Percentiles rank a stretch among this genome's conserved stretches.
Evolutionary conservation across 1,139 yeast genomes (phyloP).

Genomic region (Geotrichum bryndzae): DNA sequence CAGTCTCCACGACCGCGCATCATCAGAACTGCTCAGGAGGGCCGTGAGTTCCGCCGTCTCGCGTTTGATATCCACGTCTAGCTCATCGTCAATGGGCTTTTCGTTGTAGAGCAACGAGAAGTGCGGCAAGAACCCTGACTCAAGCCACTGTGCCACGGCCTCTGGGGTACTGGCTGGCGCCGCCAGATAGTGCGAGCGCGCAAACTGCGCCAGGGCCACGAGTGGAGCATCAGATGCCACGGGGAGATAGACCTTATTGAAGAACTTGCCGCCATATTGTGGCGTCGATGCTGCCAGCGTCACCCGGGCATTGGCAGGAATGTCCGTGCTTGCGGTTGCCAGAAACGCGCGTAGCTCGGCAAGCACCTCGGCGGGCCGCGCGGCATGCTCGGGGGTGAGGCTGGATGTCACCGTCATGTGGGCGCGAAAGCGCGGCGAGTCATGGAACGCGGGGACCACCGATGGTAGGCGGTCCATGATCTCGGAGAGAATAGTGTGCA

Average conservation of each 20-base stretch:
- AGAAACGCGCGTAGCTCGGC: background rate
- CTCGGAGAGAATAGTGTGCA: background rate
- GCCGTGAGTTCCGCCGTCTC: background rate
- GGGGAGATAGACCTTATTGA: background rate
- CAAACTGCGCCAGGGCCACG: background rate
- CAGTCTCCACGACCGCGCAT: background rate
- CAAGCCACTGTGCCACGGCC: background rate
- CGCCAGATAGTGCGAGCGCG: background rate
- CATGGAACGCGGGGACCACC: background rate
- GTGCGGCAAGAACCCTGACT: background rate
- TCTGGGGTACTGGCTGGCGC: background rate
- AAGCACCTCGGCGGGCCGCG: background rate
- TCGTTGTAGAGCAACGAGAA: conserved; percentile 2
- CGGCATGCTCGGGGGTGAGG: background rate
- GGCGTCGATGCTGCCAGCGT: background rate
- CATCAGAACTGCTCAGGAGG: background rate
- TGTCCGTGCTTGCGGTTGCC: background rate
- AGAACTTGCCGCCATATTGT: background rate
- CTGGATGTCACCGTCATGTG: conserved; percentile 8
- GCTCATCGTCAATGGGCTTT: background rate
- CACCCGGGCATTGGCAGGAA: background rate
- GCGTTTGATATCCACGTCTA: background rate
- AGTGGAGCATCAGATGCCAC: background rate
- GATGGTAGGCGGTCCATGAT: background rate
- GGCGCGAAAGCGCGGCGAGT: conserved; percentile 1